These are phyloP conservation scores for Botrytis deweyae DNA, from an alignment of 2,329 filamentous ascomycete species.

Conservation along the genomic window DNA sequence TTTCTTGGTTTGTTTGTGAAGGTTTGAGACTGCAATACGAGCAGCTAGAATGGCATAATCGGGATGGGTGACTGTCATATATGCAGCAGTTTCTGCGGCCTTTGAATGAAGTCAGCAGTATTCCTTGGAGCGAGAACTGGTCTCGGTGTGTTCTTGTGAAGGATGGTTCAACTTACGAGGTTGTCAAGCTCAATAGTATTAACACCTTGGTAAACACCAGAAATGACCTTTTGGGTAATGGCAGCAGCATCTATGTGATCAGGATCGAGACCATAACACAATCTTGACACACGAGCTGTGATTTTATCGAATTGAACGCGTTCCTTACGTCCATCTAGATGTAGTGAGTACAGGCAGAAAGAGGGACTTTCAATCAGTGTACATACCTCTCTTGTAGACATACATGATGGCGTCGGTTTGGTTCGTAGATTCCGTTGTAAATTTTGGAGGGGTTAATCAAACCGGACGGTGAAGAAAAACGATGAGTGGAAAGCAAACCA, in stretches of 20 bases:
- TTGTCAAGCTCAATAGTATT: slow-evolving; percentile 96
- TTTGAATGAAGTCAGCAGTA: slow-evolving; percentile 44
- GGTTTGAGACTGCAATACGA: slow-evolving; percentile 97
- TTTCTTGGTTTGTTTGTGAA: slow-evolving; percentile 99
- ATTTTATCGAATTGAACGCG: slow-evolving; percentile 99
- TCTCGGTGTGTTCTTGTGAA: slow-evolving; percentile 26
- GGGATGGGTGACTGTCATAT: slow-evolving; percentile 99
- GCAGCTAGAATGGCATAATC: slow-evolving; percentile 98
- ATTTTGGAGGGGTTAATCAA: slow-evolving; percentile 23
- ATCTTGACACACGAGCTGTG: slow-evolving; percentile 92
- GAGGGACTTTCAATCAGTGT: not conserved
- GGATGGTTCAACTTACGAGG: slow-evolving; percentile 65
- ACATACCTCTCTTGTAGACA: slow-evolving; percentile 42
- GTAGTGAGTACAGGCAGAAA: not conserved
- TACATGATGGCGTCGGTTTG: slow-evolving; percentile 37
- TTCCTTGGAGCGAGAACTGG: slow-evolving; percentile 9
- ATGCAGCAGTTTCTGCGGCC: slow-evolving; percentile 97
- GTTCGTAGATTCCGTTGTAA: slow-evolving; percentile 21
- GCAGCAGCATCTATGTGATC: slow-evolving; percentile 96
- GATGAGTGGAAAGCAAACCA: slow-evolving; percentile 7
- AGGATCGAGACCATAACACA: slow-evolving; percentile 95
- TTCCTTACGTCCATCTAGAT: slow-evolving; percentile 94
- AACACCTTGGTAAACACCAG: slow-evolving; percentile 97
- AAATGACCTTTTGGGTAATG: slow-evolving; percentile 99
- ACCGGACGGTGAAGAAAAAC: slow-evolving; percentile 1